A percentile compares a stretch with the other conserved stretches of the same genome.
These are phyloP conservation scores for Globisporangium splendens DNA, from an alignment of 352 stramenopile species.

Conservation along the genomic window DNA sequence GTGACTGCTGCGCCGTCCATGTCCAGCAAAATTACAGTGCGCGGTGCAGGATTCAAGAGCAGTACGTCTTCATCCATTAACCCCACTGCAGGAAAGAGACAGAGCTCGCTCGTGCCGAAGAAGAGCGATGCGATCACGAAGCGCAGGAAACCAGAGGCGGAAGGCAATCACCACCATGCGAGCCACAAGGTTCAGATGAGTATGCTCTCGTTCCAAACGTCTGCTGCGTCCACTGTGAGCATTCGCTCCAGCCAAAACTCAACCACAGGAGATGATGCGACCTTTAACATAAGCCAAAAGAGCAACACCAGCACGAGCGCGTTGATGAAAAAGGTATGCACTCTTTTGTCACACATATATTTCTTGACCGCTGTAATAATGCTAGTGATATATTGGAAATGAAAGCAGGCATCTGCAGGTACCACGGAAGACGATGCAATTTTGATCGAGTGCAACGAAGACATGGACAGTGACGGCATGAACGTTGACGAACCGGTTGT, in stretches of 20 bases:
- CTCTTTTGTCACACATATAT: neutral
- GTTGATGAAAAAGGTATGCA: constrained; percentile 11
- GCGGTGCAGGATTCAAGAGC: constrained; percentile 2
- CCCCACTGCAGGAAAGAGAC: constrained; percentile 5
- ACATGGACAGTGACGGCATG: constrained; percentile 19
- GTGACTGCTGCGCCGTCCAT: constrained; percentile 4
- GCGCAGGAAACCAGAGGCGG: constrained; percentile 40
- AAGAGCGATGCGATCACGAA: constrained; percentile 29
- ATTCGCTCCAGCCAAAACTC: constrained; percentile 8
- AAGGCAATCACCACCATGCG: constrained; percentile 24
- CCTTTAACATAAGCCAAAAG: neutral
- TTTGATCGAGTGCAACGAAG: constrained; percentile 12
- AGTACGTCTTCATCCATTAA: neutral
- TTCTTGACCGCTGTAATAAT: neutral
- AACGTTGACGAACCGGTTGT: neutral
- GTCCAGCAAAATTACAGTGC: constrained; percentile 7
- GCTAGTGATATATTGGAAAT: no score
- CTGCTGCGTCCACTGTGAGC: constrained; percentile 7
- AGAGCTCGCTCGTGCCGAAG: constrained; percentile 6
- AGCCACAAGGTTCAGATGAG: constrained; percentile 64
- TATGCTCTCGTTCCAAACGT: constrained; percentile 60
- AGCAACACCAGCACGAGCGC: constrained; percentile 1
- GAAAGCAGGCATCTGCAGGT: constrained; percentile 5
- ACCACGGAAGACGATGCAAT: constrained; percentile 2
- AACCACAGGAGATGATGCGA: neutral